Base-by-base conservation (phyloP, 176 grass and related monocot genomes). In the Eleusine coracana region DNA sequence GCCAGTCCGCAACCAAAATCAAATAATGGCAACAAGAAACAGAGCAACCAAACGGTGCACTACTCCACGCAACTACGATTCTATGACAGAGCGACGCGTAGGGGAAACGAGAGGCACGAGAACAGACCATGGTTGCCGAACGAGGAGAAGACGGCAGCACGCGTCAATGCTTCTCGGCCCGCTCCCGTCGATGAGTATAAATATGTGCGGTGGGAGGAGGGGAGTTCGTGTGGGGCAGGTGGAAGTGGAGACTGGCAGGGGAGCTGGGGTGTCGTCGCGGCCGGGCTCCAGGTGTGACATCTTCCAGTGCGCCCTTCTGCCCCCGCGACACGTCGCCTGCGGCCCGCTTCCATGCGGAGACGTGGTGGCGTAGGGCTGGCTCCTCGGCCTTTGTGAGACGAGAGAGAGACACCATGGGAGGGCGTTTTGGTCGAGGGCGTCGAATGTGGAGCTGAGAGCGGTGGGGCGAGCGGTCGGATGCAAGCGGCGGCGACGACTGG, bases 241-340 rank as follows among this genome's bases (percentile, higher is more conserved):
- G 69, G 78, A 75, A 18, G 66, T 29, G 59, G 50, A 81, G 14
- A 9, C 7, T n/a, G 67, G 28, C 50, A 38, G 28, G 56, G 38
- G 28, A 42, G 48, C 1, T 58, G 27, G 23, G 73, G 87, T 89
- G 87, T 77, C 83, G 66, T 72, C 83, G 78, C 66, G 45, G 45
- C 11, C 18, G 72, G 5, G 66, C 83, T 81, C 66, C 83, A 89
- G 66, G 78, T 85, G 87, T 77, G 44, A 3, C 45, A 46, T 23
- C 21, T 59, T 23, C 55, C 20, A n/a, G 56, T 21, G 10, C 60
- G 70, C 46, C 55, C 20, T 71, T 48, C 56, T 82, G 51, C 27
- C 27, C 6, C 82, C 25, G 14, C 66, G 83, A 89, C 87, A 89
- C 87, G 87, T 89, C 7, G 72, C 71, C 83, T 71, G 82, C 65